Conservation (phyloP, 2,329 filamentous ascomycete genomes). For the Colletotrichum sp. region DNA sequence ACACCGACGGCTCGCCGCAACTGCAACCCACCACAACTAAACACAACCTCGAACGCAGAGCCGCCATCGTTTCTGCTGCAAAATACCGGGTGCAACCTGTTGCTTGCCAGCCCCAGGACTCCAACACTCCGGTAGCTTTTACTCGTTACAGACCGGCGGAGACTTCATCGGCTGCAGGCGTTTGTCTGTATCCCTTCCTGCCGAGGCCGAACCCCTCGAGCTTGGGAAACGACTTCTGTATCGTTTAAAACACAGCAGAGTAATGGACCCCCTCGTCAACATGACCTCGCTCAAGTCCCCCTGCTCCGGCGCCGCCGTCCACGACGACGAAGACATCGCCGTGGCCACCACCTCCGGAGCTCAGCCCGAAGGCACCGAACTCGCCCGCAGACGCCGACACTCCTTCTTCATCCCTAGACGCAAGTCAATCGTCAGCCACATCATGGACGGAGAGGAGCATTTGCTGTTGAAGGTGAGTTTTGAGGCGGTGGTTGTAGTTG, state of each 20-base stretch:
- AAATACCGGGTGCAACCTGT: background rate
- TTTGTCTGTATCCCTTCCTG: background rate
- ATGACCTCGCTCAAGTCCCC: slow-evolving; percentile 44
- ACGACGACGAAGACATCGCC: slow-evolving; percentile 37
- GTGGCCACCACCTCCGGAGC: slow-evolving; percentile 46
- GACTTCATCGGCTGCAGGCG: background rate
- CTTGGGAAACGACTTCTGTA: background rate
- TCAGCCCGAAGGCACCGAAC: slow-evolving; percentile 34
- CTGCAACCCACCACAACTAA: background rate
- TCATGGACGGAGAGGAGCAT: slow-evolving; percentile 68
- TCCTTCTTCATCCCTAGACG: slow-evolving; percentile 63
- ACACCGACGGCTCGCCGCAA: background rate
- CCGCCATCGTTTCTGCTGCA: background rate
- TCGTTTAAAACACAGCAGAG: background rate
- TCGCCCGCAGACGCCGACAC: slow-evolving; percentile 52
- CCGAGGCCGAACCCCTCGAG: slow-evolving; percentile 2
- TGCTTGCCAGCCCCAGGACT: background rate
- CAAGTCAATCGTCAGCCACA: slow-evolving; percentile 63
- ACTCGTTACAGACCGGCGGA: background rate
- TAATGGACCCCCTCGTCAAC: slow-evolving; percentile 23
- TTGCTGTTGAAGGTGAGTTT: slow-evolving; percentile 59
- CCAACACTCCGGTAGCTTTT: background rate
- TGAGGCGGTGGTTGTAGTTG: background rate
- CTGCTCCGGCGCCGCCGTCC: slow-evolving; percentile 35
- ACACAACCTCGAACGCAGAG: background rate